These are phyloP conservation scores for Gloeophyllum trabeum DNA, from an alignment of 768 basidiomycete species.

Conservation along the genomic window DNA sequence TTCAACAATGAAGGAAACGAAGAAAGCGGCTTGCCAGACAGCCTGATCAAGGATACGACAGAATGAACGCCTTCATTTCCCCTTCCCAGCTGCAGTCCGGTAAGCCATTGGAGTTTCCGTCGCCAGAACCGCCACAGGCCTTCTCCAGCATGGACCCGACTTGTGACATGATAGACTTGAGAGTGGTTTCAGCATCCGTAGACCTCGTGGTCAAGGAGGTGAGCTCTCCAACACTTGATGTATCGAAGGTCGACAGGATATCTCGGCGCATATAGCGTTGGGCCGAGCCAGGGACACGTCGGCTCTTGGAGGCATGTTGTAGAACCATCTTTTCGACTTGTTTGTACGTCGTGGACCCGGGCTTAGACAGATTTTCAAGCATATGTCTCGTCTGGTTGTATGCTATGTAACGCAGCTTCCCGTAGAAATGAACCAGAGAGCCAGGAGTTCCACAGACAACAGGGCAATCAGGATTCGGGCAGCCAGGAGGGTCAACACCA, in stretches of 20 bases:
- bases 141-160: conserved; percentile 20
- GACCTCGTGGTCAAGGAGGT: conserved; percentile 10
- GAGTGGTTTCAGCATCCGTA: conserved; percentile 10
- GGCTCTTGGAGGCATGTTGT: conserved; percentile 17
- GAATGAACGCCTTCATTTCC: conserved; percentile 49
- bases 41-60: conserved; percentile 43
- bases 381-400: conserved; percentile 28
- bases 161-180: conserved; percentile 22
- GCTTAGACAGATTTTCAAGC: conserved; percentile 22
- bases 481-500: conserved; percentile 52
- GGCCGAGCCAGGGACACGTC: conserved; percentile 7
- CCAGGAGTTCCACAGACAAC: conserved; percentile 78
- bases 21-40: background rate
- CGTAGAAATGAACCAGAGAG: conserved; percentile 61
- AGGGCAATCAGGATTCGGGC: conserved; percentile 72
- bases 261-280: conserved; percentile 2
- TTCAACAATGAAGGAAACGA: too few relatives aligned
- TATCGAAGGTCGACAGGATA: conserved; percentile 1
- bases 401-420: conserved; percentile 34
- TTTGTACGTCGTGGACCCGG: conserved; percentile 29
- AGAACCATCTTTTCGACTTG: conserved; percentile 30
- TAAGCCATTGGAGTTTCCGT: conserved; percentile 23
- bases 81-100: conserved; percentile 49
- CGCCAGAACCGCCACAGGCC: conserved; percentile 30
- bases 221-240: background rate